Evolutionary conservation across 2,329 filamentous ascomycete genomes (phyloP).

Genomic region (Cytospora chrysosperma): DNA sequence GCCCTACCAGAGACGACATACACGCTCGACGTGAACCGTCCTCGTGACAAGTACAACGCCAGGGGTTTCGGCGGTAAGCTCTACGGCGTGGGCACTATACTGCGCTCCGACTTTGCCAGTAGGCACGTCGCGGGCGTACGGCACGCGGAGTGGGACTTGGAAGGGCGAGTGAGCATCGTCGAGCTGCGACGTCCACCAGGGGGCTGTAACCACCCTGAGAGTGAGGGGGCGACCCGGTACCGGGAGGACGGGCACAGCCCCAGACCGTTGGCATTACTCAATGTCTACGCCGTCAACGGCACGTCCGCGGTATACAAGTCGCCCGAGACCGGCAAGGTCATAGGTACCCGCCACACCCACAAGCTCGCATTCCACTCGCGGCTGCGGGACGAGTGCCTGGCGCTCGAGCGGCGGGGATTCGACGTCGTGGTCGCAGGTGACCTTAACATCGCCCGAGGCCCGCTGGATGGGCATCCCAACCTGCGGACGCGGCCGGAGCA

Average conservation of each 20-base stretch:
- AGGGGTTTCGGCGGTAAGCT: slow-evolving; percentile 48
- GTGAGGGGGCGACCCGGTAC: no score
- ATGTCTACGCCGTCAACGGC: slow-evolving; percentile 55
- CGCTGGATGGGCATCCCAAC: slow-evolving; percentile 41
- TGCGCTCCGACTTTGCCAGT: slow-evolving; percentile 43
- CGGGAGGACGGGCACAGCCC: no score
- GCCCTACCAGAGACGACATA: slow-evolving; percentile 21
- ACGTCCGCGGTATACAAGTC: slow-evolving; percentile 47
- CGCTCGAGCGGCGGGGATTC: slow-evolving; percentile 41
- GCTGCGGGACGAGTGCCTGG: slow-evolving; percentile 44
- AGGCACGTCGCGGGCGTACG: slow-evolving; percentile 34
- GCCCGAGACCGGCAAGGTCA: slow-evolving; percentile 39
- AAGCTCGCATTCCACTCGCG: slow-evolving; percentile 48
- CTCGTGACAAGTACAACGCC: slow-evolving; percentile 49
- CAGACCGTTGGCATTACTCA: slow-evolving; percentile 43
- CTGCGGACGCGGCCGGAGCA: slow-evolving; percentile 44
- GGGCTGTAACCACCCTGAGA: slow-evolving; percentile 5
- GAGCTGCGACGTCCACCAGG: slow-evolving; percentile 30
- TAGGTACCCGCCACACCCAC: slow-evolving; percentile 49
- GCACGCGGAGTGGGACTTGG: slow-evolving; percentile 49
- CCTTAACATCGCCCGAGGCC: slow-evolving; percentile 47
- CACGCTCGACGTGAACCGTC: slow-evolving; percentile 43
- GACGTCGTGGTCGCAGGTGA: slow-evolving; percentile 50
- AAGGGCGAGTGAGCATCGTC: slow-evolving; percentile 50
- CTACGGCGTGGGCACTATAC: slow-evolving; percentile 51